Evolutionary conservation across 805 yeast species (phyloP).

Genomic region (Scheffersomyces ergatensis): DNA sequence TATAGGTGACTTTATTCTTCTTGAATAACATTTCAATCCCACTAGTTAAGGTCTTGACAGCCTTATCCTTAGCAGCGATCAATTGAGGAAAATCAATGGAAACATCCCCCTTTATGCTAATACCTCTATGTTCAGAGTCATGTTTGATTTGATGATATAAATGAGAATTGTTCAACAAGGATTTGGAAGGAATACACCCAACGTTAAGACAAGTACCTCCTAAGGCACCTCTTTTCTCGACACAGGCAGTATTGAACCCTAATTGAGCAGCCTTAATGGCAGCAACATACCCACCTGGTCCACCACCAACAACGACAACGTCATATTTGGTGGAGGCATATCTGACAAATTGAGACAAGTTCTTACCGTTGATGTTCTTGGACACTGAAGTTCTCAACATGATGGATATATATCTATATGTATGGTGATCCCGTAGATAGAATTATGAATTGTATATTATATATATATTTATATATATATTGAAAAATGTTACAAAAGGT

Average conservation of each 20-base stretch:
- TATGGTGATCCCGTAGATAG: too few species aligned
- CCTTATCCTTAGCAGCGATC: conserved; percentile 89
- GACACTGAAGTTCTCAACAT: conserved; percentile 18
- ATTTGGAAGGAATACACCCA: conserved; percentile 98
- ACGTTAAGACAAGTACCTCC: conserved; percentile 99
- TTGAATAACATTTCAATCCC: conserved; percentile 95
- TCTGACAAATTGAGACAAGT: conserved; percentile 35
- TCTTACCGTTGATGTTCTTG: conserved; percentile 4
- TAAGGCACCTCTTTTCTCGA: conserved; percentile 92
- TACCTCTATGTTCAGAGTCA: conserved; percentile 87
- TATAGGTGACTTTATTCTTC: conserved; percentile 91
- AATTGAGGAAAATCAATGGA: conserved; percentile 71
- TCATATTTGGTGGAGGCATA: conserved; percentile 60
- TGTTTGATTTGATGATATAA: conserved; percentile 83
- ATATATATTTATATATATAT: too few species aligned
- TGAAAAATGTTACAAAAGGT: too few species aligned
- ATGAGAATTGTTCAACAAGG: conserved; percentile 91
- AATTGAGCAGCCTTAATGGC: conserved; percentile 98
- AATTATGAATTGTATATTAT: too few species aligned
- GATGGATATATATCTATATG: not conserved
- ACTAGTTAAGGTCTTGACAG: conserved; percentile 84
- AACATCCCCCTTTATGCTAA: conserved; percentile 74
- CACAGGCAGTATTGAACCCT: conserved; percentile 91
- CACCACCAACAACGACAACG: conserved; percentile 95
- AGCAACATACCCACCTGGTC: conserved; percentile 99